Base-by-base conservation (phyloP, 2,329 filamentous ascomycete species). In the Thielaviopsis punctulata region DNA sequence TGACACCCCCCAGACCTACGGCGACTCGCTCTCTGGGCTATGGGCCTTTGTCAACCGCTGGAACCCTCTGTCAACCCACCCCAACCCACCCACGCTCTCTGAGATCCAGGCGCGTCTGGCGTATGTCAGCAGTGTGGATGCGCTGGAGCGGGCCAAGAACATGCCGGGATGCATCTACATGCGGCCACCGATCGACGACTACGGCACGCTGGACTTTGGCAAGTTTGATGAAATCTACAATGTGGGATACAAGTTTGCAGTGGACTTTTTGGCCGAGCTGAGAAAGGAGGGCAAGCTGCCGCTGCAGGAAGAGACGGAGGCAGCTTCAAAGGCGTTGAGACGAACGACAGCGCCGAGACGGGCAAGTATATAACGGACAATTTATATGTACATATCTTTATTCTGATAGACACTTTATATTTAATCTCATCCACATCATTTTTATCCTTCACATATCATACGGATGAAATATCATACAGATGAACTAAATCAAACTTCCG, bases 211-310 rank as follows among this genome's bases (percentile, higher is more conserved):
- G 25, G 92, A 98, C 54, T 98, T 98, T 70, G 86, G 81, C 56
- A 95, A 94, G 65, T 98, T 98, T 65, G 90, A 96, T 61, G 93
- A 98, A 72, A 90, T 98, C 51, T 95, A 93, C 62, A 75, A 84
- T 59, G 75, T 95, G 10, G 93, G 92, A 1, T 94, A 95, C 66
- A 74, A 77, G 52, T 98, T 82, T 62, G 92, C 88, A 4, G 82
- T 84, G 64, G 79, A 86, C 51, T 95, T 83, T 63, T 66, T 98
- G 58, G 78, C 79, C 51, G 75, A 80, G 59, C 69, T 96, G 63
- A 81, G 80, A 62, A 84, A 85, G 39, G 75, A 93, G 60, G 90
- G 90, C 0, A 75, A 83, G 39, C 67, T 98, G 58, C 77, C 77
- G 22, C 60, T 84, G 45, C 73, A 77, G 48, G 80, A 84, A 61